Evolutionary conservation across 495 filamentous ascomycete species (phyloP).

Genomic region (Hypoxylon trugodes): DNA sequence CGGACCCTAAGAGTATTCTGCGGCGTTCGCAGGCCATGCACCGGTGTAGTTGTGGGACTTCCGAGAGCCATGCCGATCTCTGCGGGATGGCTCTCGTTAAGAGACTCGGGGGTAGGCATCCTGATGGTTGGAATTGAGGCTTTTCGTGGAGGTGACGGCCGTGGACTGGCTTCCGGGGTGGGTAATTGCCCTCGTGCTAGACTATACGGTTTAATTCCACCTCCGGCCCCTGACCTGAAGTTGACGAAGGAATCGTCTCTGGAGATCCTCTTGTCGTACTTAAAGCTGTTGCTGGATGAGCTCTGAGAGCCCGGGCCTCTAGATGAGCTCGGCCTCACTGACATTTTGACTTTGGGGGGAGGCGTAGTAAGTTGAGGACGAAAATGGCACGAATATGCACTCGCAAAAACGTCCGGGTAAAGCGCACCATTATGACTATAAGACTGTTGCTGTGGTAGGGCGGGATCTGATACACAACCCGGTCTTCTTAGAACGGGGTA

Average conservation of each 20-base stretch:
- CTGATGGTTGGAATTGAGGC: constrained; percentile 38
- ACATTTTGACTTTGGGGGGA: constrained; percentile 47
- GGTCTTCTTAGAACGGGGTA: constrained; percentile 48
- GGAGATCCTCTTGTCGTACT: constrained; percentile 51
- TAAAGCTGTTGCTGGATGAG: constrained; percentile 33
- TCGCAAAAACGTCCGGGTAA: constrained; percentile 21
- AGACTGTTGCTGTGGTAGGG: constrained; percentile 45
- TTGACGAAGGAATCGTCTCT: constrained; percentile 59
- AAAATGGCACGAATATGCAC: constrained; percentile 48
- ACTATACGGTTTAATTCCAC: constrained; percentile 43
- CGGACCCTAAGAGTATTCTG: constrained; percentile 25
- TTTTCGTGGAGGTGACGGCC: constrained; percentile 33
- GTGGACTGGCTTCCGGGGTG: constrained; percentile 55
- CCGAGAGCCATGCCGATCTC: constrained; percentile 68
- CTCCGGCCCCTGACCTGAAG: constrained; percentile 26
- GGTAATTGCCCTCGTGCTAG: constrained; percentile 47
- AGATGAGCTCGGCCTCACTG: constrained; percentile 54
- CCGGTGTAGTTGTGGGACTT: constrained; percentile 53
- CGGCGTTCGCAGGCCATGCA: constrained; percentile 19
- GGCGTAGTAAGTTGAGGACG: constrained; percentile 50
- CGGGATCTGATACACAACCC: constrained; percentile 56
- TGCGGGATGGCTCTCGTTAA: constrained; percentile 42
- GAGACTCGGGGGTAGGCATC: constrained; percentile 52
- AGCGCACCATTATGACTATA: constrained; percentile 34
- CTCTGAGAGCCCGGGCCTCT: constrained; percentile 34